These are phyloP conservation scores for Panus rudis DNA, from an alignment of 768 basidiomycete species.

Conservation along the genomic window DNA sequence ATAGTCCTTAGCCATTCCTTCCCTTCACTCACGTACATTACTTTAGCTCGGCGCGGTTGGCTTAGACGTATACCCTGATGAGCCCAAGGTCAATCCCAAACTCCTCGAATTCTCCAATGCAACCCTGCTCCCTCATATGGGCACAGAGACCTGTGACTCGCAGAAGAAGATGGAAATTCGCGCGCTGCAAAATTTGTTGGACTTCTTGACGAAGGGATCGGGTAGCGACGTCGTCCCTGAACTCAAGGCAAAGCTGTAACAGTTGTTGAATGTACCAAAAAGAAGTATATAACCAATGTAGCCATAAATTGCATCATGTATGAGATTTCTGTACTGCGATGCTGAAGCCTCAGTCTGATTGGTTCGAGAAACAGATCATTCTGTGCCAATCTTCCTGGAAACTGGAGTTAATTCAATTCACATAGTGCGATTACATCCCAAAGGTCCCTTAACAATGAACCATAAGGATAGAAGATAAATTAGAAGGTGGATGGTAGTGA, in stretches of 20 bases:
- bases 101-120: slow-evolving; percentile 74
- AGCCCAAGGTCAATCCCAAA: slow-evolving; percentile 72
- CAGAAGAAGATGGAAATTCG: slow-evolving; percentile 79
- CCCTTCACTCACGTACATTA: slow-evolving; percentile 8
- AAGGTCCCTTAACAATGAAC: no score
- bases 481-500: no score
- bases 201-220: slow-evolving; percentile 55
- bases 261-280: slow-evolving; percentile 8
- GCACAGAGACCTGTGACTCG: slow-evolving; percentile 77
- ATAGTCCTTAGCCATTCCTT: slow-evolving; percentile 1
- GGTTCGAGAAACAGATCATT: no score
- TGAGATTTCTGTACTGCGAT: no score
- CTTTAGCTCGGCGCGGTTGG: slow-evolving; percentile 70
- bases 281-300: no score
- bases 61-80: slow-evolving; percentile 81
- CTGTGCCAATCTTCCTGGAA: no score
- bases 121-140: slow-evolving; percentile 86
- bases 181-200: slow-evolving; percentile 69
- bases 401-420: no score
- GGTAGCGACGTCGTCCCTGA: slow-evolving; percentile 68
- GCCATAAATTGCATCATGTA: no score
- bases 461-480: no score
- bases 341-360: no score
- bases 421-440: no score
- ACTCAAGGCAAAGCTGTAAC: no score